These are phyloP conservation scores for Neurospora sp. DNA, from an alignment of 495 filamentous ascomycete genomes.

Conservation along the genomic window DNA sequence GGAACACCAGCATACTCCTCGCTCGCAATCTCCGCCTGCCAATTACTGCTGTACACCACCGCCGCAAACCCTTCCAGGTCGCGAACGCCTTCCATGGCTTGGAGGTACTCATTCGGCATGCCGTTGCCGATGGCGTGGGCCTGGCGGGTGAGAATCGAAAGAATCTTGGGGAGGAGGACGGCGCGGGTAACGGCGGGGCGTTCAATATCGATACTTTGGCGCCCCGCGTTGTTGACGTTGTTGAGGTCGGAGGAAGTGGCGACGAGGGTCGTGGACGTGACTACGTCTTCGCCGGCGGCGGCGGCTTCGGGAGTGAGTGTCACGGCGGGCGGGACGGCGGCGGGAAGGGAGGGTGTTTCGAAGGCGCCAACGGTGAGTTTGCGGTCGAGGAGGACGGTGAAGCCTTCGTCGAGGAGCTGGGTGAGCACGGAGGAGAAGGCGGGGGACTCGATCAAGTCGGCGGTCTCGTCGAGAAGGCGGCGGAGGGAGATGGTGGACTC, in stretches of 20 bases:
- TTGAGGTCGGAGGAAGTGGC: background rate
- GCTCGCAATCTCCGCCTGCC: slow-evolving; percentile 56
- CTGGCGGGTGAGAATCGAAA: slow-evolving; percentile 79
- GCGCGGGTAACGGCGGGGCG: slow-evolving; percentile 40
- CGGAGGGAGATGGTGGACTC: slow-evolving; percentile 51
- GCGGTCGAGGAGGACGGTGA: slow-evolving; percentile 67
- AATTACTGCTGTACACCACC: slow-evolving; percentile 89
- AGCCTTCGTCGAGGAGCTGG: slow-evolving; percentile 76
- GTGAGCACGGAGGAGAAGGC: slow-evolving; percentile 75
- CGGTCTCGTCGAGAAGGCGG: slow-evolving; percentile 87
- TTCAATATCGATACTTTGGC: slow-evolving; percentile 25
- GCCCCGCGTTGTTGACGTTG: background rate
- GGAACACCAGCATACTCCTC: slow-evolving; percentile 11
- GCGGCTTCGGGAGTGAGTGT: background rate
- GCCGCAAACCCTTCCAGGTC: slow-evolving; percentile 93
- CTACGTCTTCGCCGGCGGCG: background rate
- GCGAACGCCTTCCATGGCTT: slow-evolving; percentile 67
- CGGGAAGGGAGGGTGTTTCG: slow-evolving; percentile 42
- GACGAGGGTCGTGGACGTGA: background rate
- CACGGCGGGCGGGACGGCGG: slow-evolving; percentile 15
- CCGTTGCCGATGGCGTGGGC: slow-evolving; percentile 82
- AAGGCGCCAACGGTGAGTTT: slow-evolving; percentile 73
- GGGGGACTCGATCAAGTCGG: slow-evolving; percentile 91
- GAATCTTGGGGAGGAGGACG: slow-evolving; percentile 75
- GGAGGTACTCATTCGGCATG: slow-evolving; percentile 81